Base-by-base conservation (phyloP, 805 yeast species). In the Nakazawaea ernobii region DNA sequence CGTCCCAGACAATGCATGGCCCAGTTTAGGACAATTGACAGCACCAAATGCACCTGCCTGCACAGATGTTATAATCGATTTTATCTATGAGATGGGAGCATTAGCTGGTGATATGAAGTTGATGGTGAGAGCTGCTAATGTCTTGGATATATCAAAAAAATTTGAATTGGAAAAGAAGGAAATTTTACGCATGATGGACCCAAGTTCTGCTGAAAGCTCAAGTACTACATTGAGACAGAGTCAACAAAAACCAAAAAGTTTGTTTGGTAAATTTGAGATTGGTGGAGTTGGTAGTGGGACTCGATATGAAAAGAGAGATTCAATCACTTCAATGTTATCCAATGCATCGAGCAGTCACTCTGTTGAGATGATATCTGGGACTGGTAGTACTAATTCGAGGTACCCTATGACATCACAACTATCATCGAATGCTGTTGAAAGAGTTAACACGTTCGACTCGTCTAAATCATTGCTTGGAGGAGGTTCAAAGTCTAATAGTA, bases 91-190 rank as follows among this genome's bases (percentile, higher is more conserved):
- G 53, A 66, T 78, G 4, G 81, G 84, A 0, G 77, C 81, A 0
- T 60, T 82, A 38, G 79, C 79, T 0, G 75, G 81, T 50, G 92
- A 86, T 57, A 68, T 80, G 64, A 80, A 82, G 55, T 61, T 86
- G 50, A 73, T 84, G 72, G 56, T 81, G 41, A 65, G 86, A 46
- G 73, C 82, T 0, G 60, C 71, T 49, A 80, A 81, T 57, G 79
- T 72, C 1, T 60, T 76, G 42, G 78, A 75, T 45, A 75, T 80
- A 76, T 62, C 75, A 13, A 59, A 60, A 26, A 61, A 65, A 11
- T 58, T 74, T 36, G 56, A 52, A n/a, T 52, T 59, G 30, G 69
- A 66, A 42, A 65, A 60, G 46, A 43, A 32, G 15, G 57, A 54
- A 40, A 43, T 58, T 28, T 24, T 32, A 26, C 37, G 26, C 30